A percentile compares a stretch with the other conserved stretches of the same genome.
These are phyloP conservation scores for Cercospora janseana DNA, from an alignment of 2,329 filamentous ascomycete genomes.

Conservation along the genomic window DNA sequence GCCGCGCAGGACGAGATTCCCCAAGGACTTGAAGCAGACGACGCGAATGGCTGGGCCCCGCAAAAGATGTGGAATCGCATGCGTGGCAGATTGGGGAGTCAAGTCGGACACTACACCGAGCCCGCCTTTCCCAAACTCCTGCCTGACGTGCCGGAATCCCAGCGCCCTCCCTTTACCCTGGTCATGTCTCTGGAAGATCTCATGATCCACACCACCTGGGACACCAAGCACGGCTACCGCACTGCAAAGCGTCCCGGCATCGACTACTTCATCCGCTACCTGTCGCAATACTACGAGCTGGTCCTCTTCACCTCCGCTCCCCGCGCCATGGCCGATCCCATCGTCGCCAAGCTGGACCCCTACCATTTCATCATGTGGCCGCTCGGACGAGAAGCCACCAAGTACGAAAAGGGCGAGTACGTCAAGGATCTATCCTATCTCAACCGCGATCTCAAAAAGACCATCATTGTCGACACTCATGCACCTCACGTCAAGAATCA, in stretches of 20 bases:
- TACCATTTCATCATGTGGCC: constrained; percentile 95
- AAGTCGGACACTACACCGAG: constrained; percentile 91
- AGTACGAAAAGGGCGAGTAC: constrained; percentile 93
- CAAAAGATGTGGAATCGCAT: constrained; percentile 77
- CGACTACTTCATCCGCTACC: constrained; percentile 95
- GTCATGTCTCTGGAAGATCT: constrained; percentile 92
- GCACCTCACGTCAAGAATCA: constrained; percentile 78
- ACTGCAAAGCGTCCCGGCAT: constrained; percentile 91
- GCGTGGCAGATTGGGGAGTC: constrained; percentile 69
- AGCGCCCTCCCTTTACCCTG: constrained; percentile 85
- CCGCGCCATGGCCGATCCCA: constrained; percentile 76
- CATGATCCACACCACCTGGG: constrained; percentile 92
- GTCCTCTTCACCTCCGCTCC: constrained; percentile 93
- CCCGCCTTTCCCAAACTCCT: constrained; percentile 92
- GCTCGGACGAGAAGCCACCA: constrained; percentile 91
- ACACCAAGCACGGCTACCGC: constrained; percentile 89
- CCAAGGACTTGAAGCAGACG: constrained; percentile 56
- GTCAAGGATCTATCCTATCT: constrained; percentile 99
- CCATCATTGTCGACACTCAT: constrained; percentile 90
- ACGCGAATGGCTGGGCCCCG: constrained; percentile 76
- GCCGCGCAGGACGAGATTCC: constrained; percentile 66
- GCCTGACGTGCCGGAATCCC: constrained; percentile 72
- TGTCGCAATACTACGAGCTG: constrained; percentile 96
- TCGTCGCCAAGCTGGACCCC: constrained; percentile 90
- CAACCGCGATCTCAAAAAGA: constrained; percentile 92